Percentiles rank a stretch among this genome's conserved stretches.
Conservation (phyloP, 805 yeast genomes). For the Starmerella bombicola region DNA sequence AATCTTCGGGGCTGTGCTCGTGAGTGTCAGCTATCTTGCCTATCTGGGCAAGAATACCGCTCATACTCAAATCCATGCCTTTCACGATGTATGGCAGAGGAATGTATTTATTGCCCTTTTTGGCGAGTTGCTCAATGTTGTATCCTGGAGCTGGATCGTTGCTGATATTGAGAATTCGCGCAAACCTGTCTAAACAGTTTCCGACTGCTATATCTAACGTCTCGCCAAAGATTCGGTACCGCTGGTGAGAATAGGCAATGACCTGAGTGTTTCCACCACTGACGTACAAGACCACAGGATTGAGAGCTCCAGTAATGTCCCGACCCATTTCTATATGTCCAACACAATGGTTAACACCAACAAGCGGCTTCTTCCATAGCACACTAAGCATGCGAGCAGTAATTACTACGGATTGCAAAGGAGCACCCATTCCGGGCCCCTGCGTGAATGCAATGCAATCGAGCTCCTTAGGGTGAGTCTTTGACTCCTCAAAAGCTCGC, state of each 20-base stretch:
- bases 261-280: conserved; percentile 99
- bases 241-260: conserved; percentile 85
- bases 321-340: conserved; percentile 99
- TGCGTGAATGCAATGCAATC: conserved; percentile 77
- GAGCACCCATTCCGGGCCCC: conserved; percentile 99
- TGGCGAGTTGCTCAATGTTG: conserved; percentile 90
- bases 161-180: conserved; percentile 75
- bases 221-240: conserved; percentile 98
- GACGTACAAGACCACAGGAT: conserved; percentile 92
- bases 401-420: conserved; percentile 80
- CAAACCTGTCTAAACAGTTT: conserved; percentile 90
- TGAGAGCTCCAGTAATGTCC: conserved; percentile 93
- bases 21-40: conserved; percentile 50
- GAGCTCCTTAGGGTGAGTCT: conserved; percentile 31
- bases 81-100: conserved; percentile 90
- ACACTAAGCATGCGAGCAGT: conserved; percentile 80
- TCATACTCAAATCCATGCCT: conserved; percentile 97
- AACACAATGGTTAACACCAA: conserved; percentile 94
- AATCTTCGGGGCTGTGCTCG: conserved; percentile 57
- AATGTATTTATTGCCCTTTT: conserved; percentile 42
- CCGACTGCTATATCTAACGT: conserved; percentile 97
- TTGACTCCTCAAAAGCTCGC: conserved; percentile 51
- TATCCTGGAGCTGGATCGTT: conserved; percentile 96
- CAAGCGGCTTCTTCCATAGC: conserved; percentile 70
- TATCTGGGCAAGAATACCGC: conserved; percentile 80